phyloP scores from a whole-genome alignment of 192 early-diverging fungal species.

The Backusella circina region DNA sequence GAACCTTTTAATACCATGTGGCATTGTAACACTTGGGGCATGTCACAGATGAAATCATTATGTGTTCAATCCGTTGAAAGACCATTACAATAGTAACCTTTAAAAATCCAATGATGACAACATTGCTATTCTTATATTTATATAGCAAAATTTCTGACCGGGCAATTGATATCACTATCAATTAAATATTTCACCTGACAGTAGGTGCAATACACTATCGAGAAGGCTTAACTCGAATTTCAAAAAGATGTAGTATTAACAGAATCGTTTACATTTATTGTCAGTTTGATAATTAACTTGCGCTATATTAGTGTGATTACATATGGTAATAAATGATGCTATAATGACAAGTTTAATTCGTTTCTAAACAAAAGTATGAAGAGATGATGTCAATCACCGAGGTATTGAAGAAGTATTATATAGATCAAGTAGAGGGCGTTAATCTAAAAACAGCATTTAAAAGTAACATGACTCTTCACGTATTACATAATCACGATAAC shows the following conservation, averaged over 20 bases:
- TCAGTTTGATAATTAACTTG: neutral
- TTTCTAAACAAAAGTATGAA: neutral
- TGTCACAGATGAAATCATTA: conserved; percentile 1
- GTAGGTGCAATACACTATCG: too few species aligned
- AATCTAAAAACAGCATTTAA: neutral
- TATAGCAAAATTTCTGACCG: neutral
- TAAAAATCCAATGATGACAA: neutral
- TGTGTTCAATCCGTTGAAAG: neutral
- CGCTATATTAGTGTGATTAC: neutral
- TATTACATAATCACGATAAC: too few species aligned
- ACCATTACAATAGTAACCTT: neutral
- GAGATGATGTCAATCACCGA: neutral
- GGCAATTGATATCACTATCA: neutral
- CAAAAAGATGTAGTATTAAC: neutral
- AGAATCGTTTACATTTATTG: neutral
- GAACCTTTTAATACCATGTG: neutral
- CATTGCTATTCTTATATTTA: neutral
- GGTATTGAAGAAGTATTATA: neutral
- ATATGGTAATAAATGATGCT: neutral
- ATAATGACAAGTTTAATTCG: neutral
- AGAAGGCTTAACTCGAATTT: neutral
- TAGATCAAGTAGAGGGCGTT: neutral
- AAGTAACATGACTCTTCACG: too few species aligned
- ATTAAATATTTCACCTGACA: neutral
- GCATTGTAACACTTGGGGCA: neutral